Base-by-base conservation (phyloP, 257 asterid genomes). In the Hygrophila difformis region DNA sequence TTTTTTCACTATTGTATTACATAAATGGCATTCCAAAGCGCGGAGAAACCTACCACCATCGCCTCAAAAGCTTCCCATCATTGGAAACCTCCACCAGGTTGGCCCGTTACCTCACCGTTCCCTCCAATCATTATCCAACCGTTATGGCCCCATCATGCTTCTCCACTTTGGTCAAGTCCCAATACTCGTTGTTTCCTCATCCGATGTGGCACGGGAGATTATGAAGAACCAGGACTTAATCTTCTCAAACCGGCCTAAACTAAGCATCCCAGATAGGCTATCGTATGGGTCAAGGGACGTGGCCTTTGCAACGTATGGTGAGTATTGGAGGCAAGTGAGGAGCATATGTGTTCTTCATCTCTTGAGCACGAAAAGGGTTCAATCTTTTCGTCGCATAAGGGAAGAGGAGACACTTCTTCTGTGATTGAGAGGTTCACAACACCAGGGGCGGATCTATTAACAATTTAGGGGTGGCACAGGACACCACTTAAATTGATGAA, bases 331-430 rank as follows among this genome's bases (percentile, higher is more conserved):
- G 56, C 39, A 60, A 48, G 18, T 18, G 8, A 50, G 56, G 33
- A 56, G 75, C 45, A 37, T 72, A 15, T 58, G 68, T 8, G 70
- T 71, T 6, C 54, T 72, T 18, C 75, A 76, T 7, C 69, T 76
- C 6, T 46, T 76, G 9, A 73, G 74, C n/a, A 67, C 45, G 56
- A 70, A 55, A 23, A 58, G 69, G 61, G 86, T 77, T 15, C 66
- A 49, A 2, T 73, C 76, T 1, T 71, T 44, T 52, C 46, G 55
- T 1, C 2, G 5, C 1, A 26, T 63, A 3, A 54, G 75, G 10
- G 81, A 60, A 19, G 73, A 72, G 48, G 81, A 69, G 33, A 69
- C n/a, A n/a, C 74, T 3, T 17, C 64, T 0, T n/a, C 43, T 1
- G 60, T 75, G 73, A 37, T 75, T 4, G 56, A 55, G 41, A 69